Evolutionary conservation across 2,329 filamentous ascomycete genomes (phyloP).

Genomic region (Colletotrichum coccodes): DNA sequence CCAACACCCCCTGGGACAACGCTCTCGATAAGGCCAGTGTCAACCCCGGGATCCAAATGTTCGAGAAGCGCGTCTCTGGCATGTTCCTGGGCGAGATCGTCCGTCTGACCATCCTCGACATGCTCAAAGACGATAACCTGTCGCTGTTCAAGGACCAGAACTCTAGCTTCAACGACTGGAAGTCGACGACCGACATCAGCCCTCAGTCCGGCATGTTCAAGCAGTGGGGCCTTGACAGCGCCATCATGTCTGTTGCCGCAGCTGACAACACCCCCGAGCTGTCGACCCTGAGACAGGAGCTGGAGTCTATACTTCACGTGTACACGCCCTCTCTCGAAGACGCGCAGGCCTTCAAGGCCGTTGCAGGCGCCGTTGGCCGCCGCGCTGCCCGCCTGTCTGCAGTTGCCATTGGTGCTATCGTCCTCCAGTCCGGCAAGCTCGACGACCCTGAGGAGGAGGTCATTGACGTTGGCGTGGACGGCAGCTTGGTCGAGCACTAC

Average conservation of each 20-base stretch:
- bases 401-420: slow-evolving; percentile 85
- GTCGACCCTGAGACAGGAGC: slow-evolving; percentile 77
- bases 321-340: slow-evolving; percentile 83
- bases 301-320: slow-evolving; percentile 81
- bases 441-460: slow-evolving; percentile 72
- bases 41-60: slow-evolving; percentile 97
- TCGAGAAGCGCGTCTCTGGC: slow-evolving; percentile 96
- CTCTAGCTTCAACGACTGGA: slow-evolving; percentile 75
- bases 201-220: slow-evolving; percentile 75
- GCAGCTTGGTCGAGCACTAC: slow-evolving; percentile 94
- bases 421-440: slow-evolving; percentile 83
- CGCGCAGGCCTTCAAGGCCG: slow-evolving; percentile 85
- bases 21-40: slow-evolving; percentile 82
- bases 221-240: slow-evolving; percentile 91
- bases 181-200: slow-evolving; percentile 76
- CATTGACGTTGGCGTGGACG: slow-evolving; percentile 92
- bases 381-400: slow-evolving; percentile 89
- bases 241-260: slow-evolving; percentile 87
- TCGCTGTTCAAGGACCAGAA: slow-evolving; percentile 82
- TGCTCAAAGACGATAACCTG: slow-evolving; percentile 74
- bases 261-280: slow-evolving; percentile 80
- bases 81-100: slow-evolving; percentile 98
- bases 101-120: slow-evolving; percentile 77
- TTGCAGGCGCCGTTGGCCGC: slow-evolving; percentile 85
- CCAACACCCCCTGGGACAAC: slow-evolving; percentile 84